phyloP scores from a whole-genome alignment of 108 stramenopile species.

The Halocafeteria seosinensis region DNA sequence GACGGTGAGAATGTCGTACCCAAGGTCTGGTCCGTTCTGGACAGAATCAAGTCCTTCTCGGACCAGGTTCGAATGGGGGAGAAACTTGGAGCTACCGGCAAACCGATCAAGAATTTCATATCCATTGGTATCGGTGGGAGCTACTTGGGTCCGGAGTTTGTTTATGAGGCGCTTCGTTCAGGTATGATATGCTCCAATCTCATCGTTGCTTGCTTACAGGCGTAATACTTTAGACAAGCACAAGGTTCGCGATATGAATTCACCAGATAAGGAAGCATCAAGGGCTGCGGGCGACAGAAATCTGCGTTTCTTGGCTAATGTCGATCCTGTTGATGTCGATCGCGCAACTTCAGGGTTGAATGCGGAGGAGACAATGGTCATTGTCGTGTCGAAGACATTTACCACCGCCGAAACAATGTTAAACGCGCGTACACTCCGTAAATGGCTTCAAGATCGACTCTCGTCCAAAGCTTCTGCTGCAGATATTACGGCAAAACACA shows the following conservation, averaged over 20 bases:
- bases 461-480: conserved; percentile 59
- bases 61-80: conserved; percentile 60
- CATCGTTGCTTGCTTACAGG: too few relatives aligned
- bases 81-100: conserved; percentile 70
- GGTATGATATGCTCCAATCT: conserved; percentile 44
- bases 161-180: conserved; percentile 82
- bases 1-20: conserved; percentile 66
- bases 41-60: conserved; percentile 69
- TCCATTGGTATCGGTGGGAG: conserved; percentile 89
- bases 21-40: conserved; percentile 74
- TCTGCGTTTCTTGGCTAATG: conserved; percentile 84
- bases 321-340: conserved; percentile 94
- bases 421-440: conserved; percentile 82
- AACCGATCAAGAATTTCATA: conserved; percentile 72
- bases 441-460: conserved; percentile 96
- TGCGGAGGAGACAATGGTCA: conserved; percentile 64
- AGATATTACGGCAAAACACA: conserved; percentile 77
- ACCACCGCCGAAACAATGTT: conserved; percentile 99
- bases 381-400: conserved; percentile 96
- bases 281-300: conserved; percentile 56
- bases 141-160: conserved; percentile 86
- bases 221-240: too few relatives aligned
- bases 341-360: conserved; percentile 71
- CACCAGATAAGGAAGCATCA: too few relatives aligned
- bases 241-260: too few relatives aligned